Evolutionary conservation across 2,329 filamentous ascomycete species (phyloP).

Genomic region (Colletotrichum sp.): DNA sequence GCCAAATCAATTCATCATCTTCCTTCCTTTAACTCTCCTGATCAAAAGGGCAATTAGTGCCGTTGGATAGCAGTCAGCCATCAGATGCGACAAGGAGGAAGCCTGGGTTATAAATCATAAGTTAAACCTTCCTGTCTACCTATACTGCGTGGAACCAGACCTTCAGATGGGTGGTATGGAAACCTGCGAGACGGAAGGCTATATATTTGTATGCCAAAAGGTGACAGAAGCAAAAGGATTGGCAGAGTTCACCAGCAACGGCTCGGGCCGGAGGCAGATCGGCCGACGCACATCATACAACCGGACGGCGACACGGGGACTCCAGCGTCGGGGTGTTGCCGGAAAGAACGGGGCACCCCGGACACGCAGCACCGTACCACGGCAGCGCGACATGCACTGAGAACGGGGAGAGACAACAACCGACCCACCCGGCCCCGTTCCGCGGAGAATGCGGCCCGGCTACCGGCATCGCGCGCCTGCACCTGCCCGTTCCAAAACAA

Average conservation of each 20-base stretch:
- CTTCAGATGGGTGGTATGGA: neutral
- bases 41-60: neutral
- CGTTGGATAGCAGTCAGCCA: neutral
- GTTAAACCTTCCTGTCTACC: neutral
- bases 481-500: neutral
- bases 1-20: neutral
- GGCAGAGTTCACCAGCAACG: neutral
- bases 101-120: rapidly evolving
- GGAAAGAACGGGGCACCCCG: neutral
- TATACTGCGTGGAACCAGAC: rapidly evolving
- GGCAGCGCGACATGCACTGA: neutral
- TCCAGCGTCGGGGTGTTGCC: neutral
- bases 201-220: neutral
- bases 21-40: neutral
- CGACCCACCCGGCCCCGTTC: neutral
- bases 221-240: neutral
- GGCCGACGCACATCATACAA: neutral
- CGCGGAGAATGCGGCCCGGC: neutral
- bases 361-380: neutral
- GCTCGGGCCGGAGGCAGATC: neutral
- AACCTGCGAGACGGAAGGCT: neutral
- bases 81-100: rapidly evolving
- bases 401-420: neutral
- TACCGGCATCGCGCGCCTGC: neutral
- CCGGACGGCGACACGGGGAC: neutral